Conservation (phyloP, 306 rosid species). For the Lupinus albus region DNA sequence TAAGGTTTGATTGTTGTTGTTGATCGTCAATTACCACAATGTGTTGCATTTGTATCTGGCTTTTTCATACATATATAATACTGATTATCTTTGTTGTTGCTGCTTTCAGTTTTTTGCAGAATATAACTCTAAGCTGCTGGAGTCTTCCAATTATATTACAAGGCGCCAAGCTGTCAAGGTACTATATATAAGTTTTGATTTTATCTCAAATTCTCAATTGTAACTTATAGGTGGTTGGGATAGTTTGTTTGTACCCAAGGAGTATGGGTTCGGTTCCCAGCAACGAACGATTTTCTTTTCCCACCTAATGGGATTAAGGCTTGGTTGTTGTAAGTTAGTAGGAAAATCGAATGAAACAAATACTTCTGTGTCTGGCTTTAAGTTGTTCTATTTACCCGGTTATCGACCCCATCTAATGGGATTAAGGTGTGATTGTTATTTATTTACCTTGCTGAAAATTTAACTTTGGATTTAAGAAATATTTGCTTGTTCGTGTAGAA, state of each 20-base stretch:
- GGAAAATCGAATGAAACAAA: slow-evolving; percentile 22
- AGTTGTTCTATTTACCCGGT: background rate
- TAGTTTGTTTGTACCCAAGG: too few species aligned
- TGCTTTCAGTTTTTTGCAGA: slow-evolving; percentile 83
- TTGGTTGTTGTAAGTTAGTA: too few species aligned
- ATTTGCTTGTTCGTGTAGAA: background rate
- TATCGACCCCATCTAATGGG: too few species aligned
- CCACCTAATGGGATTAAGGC: too few species aligned
- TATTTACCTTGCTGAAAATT: slow-evolving; percentile 26
- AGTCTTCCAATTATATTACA: slow-evolving; percentile 91
- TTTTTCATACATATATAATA: slow-evolving; percentile 11
- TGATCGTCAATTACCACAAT: slow-evolving; percentile 20
- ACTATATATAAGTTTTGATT: slow-evolving; percentile 29
- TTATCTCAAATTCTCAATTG: slow-evolving; percentile 23
- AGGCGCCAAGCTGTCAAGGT: slow-evolving; percentile 99
- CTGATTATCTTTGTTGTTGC: slow-evolving; percentile 30
- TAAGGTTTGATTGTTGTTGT: too few species aligned
- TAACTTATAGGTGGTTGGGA: too few species aligned
- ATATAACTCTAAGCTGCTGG: slow-evolving; percentile 88
- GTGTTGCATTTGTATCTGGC: slow-evolving; percentile 12
- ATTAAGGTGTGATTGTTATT: too few species aligned
- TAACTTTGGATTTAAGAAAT: slow-evolving; percentile 17
- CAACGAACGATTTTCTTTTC: too few species aligned
- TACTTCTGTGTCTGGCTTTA: slow-evolving; percentile 21
- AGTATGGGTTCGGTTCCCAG: too few species aligned